Evolutionary conservation across 2,329 filamentous ascomycete genomes (phyloP).

Genomic region (Ascochyta rabiei): DNA sequence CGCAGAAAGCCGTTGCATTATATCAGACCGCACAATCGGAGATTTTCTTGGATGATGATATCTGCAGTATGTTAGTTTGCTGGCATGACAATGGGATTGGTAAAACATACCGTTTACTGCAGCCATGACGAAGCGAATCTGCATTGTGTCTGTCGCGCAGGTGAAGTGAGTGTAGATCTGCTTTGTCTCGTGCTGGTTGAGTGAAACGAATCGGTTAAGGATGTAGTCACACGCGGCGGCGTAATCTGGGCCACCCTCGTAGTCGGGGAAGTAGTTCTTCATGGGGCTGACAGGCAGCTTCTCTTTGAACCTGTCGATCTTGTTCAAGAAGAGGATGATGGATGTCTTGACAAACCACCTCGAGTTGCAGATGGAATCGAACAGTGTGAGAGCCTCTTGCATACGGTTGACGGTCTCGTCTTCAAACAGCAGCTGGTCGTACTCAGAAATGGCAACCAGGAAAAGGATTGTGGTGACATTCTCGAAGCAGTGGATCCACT

Average conservation of each 20-base stretch:
- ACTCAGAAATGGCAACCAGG: conserved; percentile 95
- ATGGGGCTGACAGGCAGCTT: conserved; percentile 75
- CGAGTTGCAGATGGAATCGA: conserved; percentile 76
- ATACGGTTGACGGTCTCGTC: conserved; percentile 86
- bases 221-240: conserved; percentile 97
- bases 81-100: neutral
- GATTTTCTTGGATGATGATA: conserved; percentile 99
- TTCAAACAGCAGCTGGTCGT: conserved; percentile 94
- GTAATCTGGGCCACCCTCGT: conserved; percentile 91
- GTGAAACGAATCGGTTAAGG: conserved; percentile 94
- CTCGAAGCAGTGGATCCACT: conserved; percentile 99
- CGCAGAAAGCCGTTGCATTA: conserved; percentile 56
- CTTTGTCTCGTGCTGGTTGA: conserved; percentile 99
- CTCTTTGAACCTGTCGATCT: conserved; percentile 77
- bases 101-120: conserved; percentile 87
- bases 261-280: conserved; percentile 78
- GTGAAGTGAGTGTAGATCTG: conserved; percentile 99
- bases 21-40: conserved; percentile 95
- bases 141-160: conserved; percentile 96
- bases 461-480: conserved; percentile 97
- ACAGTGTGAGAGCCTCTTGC: conserved; percentile 73
- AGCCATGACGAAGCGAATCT: conserved; percentile 99
- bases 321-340: conserved; percentile 76
- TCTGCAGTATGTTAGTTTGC: conserved; percentile 65
- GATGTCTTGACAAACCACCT: conserved; percentile 75